phyloP scores from a whole-genome alignment of 1,139 yeast species.

The Scheffersomyces cryptocercus region DNA sequence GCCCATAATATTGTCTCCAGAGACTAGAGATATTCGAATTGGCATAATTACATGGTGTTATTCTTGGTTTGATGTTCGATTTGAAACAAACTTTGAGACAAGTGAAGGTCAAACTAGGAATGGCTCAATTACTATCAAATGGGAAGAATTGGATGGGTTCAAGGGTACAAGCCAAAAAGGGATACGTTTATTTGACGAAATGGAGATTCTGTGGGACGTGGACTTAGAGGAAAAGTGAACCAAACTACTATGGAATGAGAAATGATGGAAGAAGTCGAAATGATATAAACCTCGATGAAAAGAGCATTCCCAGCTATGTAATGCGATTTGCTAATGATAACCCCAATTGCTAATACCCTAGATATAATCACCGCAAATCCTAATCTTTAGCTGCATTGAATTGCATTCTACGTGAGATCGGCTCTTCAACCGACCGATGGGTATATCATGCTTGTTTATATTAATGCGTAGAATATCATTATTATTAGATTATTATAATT shows the following conservation, averaged over 20 bases:
- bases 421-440: too few relatives aligned
- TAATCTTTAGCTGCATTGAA: too few relatives aligned
- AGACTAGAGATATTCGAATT: conserved; percentile 2
- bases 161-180: conserved; percentile 63
- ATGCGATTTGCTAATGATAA: too few relatives aligned
- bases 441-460: too few relatives aligned
- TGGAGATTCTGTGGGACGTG: conserved; percentile 39
- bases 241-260: not conserved
- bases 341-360: too few relatives aligned
- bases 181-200: conserved; percentile 46
- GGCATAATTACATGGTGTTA: conserved; percentile 16
- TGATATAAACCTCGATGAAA: too few relatives aligned
- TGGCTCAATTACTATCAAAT: conserved; percentile 17
- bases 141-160: conserved; percentile 73
- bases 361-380: too few relatives aligned
- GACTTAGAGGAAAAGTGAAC: too few relatives aligned
- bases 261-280: not conserved
- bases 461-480: conserved; percentile 3
- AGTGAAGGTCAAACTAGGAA: not conserved
- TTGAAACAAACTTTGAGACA: conserved; percentile 16
- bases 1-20: not conserved
- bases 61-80: conserved; percentile 19
- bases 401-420: too few relatives aligned
- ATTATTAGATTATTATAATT: not conserved
- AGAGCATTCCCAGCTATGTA: too few relatives aligned